Evolutionary conservation across 805 yeast species (phyloP), one percentile per base, ranked within the genome.

Genomic region (Candida broadrunensis): DNA sequence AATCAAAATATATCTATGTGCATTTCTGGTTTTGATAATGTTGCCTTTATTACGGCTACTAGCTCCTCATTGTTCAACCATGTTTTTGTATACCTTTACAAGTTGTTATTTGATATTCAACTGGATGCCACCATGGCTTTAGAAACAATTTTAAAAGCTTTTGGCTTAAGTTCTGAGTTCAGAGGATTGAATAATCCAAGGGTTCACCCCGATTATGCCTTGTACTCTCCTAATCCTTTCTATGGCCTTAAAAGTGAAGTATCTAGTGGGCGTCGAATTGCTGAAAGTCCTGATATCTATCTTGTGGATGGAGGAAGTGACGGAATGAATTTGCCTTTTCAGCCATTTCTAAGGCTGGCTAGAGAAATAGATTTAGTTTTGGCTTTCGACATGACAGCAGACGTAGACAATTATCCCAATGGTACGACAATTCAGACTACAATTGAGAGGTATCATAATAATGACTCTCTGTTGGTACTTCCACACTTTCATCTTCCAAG

Each of bases 141-240:
- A 16, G 58, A 63, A 34, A 63, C 63, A 0, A 63, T 72, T 2
- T 49, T 77, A 39, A 58, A 60, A 39, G 52, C 68, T 1, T 76
- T 75, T 58, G 80, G 81, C 0, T 49, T 76, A 18, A 61, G 70
- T 14, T 54, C 65, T 0, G 56, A 57, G 17, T 39, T 45, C 37
- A 49, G 45, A 14, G 38, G 53, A 2, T 24, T 51, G 20, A 61
- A 65, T 30, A 51, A 57, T 31, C 63, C 66, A 1, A 51, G 48
- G 15, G 41, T 47, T 15, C 79, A 73, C 41, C 78, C 81, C 2
- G 85, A 81, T 49, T 80, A 75, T 56, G 87, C 86, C 0, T 50
- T 80, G 2, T 72, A 66, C 43, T 70, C 80, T 1, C 87, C 86
- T 1, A 82, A 81, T 44, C 87, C 88, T 2, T 82, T 82, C 51